Evolutionary conservation across 495 filamentous ascomycete genomes (phyloP), one percentile per base, ranked within the genome.

Genomic region (Trichoderma erinaceum): DNA sequence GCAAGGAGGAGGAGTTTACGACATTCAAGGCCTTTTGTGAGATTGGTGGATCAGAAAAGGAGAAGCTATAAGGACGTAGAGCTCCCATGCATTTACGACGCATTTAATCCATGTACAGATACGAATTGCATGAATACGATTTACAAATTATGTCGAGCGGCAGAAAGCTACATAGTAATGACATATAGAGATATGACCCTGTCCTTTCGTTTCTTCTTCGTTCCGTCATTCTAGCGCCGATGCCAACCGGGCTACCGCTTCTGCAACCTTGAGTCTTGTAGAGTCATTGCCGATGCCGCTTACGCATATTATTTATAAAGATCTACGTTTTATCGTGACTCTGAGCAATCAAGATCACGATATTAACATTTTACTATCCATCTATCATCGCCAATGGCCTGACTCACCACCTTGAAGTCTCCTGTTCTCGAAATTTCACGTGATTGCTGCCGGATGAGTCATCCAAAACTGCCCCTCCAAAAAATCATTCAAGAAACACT

Each of bases 11-110:
- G 70, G 82, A 84, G 21, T 90, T 98, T 71, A 89, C 90, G 29
- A 93, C 90, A 0, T 99, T 94, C 81, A 97, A 93, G 80, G 96
- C 96, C 2, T 99, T 97, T 74, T 97, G 92, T 73, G 93, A 97
- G 79, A 78, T 97, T 70, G 83, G 27, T 7, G 41, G n/a, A 25
- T 61, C 56, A 21, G 65, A 23, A 43, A 66, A 66, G 65, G 21
- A 48, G 43, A 29, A 18, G 65, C 35, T 27, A 29, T 66, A 23
- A 65, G n/a, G 23, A 15, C 3, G 11, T 10, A 3, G 15, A 13
- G 16, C 29, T 16, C 29, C 29, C 25, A 16, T 16, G 4, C 25
- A 29, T 32, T 32, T 32, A 21, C n/a, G 23, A 29, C 3, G 3
- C 56, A 0, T 23, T 11, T 11, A 11, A 18, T 1, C n/a, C 21